Base-by-base conservation (phyloP, 2,329 filamentous ascomycete genomes). In the Aspergillus terreus region DNA sequence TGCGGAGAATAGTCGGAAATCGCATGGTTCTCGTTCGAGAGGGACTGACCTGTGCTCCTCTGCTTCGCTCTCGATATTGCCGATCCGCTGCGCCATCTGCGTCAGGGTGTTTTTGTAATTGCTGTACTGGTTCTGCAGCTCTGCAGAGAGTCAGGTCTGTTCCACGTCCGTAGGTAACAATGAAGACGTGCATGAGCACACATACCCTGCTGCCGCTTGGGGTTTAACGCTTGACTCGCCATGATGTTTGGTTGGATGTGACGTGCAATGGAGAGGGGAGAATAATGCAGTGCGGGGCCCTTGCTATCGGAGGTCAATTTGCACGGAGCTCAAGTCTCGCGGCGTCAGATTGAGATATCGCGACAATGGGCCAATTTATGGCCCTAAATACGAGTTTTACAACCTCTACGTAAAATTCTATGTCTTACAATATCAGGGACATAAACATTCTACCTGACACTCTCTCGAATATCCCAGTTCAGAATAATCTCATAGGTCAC, bases 11-110 rank as follows among this genome's bases (percentile, higher is more conserved):
- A 38, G 35, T 38, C 15, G 15, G 15, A 38, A 38, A 6, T 12
- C 12, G 27, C 5, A 14, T 44, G 27, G 4, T 35, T 2, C 12
- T 17, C 12, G 27, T 19, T 38, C 19, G 7, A 48, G 2, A 4
- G 21, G 4, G 53, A 73, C 87, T 70, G 76, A 97, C 94, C 96
- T 97, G 79, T 99, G 94, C 71, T 99, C 94, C 72, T 99, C 94
- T 17, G 89, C 86, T 71, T 97, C 94, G 71, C 96, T 90, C 76
- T 99, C 94, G 51, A 99, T 92, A 68, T 97, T 92, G 38, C 94
- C 94, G 62, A 99, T 96, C 72, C 96, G 97, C 67, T 91, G 87
- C 27, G 94, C 94, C 64, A 99, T 85, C 67, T 94, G 89, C 74
- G 97, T 92, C 52, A 99, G 82, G 32, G 79, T 84, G 64, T 82